Percentiles rank a stretch among this genome's conserved stretches.
phyloP scores from a whole-genome alignment of 2,329 filamentous ascomycete genomes.

The Beauveria sp. region DNA sequence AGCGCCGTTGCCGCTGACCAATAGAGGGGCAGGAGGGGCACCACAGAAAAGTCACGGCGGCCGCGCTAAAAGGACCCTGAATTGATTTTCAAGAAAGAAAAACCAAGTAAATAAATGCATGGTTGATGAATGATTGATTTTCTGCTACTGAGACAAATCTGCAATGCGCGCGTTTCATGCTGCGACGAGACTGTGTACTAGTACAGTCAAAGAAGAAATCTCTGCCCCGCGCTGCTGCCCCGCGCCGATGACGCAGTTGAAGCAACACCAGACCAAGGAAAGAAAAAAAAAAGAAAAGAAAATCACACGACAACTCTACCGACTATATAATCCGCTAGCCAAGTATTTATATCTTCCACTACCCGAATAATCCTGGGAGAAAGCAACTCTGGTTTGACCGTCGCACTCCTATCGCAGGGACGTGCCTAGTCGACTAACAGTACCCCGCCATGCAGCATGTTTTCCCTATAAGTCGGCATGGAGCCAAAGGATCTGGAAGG shows the following conservation, averaged over 20 bases:
- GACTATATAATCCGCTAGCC: not conserved
- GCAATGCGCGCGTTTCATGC: not conserved
- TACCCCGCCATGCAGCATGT: no score
- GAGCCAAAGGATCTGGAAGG: no score
- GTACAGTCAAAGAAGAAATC: not conserved
- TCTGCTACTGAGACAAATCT: not conserved
- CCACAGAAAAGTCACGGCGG: not conserved
- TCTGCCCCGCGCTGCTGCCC: slow-evolving; percentile 1
- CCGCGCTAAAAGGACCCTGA: not conserved
- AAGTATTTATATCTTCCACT: not conserved
- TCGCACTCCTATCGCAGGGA: not conserved
- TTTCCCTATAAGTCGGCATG: no score
- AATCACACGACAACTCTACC: not conserved
- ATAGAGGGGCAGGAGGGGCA: not conserved
- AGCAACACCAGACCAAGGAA: not conserved
- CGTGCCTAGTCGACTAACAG: not conserved
- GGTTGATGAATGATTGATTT: not conserved
- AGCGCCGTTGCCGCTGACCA: not conserved
- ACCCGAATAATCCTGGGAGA: no score
- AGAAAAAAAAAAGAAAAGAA: no score
- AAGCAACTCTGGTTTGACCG: not conserved
- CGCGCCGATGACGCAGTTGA: not conserved
- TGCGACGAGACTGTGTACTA: not conserved
- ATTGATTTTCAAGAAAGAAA: not conserved
- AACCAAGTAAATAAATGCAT: not conserved